Conservation (phyloP, 2,329 filamentous ascomycete genomes). For the Aspergillus aculeatus region DNA sequence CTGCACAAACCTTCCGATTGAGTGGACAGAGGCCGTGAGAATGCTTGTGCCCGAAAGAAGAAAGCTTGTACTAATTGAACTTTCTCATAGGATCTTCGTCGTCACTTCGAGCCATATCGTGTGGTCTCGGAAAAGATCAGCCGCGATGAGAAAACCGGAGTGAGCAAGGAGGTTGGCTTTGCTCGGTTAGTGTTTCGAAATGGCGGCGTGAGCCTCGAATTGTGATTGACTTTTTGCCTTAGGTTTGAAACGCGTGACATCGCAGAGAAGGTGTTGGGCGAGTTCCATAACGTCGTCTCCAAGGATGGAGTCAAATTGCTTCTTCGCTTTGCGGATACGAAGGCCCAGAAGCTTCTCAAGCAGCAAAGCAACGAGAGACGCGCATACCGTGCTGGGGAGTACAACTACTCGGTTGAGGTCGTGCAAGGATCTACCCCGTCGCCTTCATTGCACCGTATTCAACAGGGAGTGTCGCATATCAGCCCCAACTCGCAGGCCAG, state of each 20-base stretch:
- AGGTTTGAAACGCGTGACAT: constrained; percentile 88
- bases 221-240: constrained; percentile 13
- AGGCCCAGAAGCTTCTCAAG: constrained; percentile 95
- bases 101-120: constrained; percentile 52
- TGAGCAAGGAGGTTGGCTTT: constrained; percentile 95
- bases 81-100: constrained; percentile 67
- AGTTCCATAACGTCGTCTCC: constrained; percentile 79
- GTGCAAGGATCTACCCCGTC: constrained; percentile 47
- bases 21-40: constrained; percentile 82
- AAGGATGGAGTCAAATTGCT: constrained; percentile 82
- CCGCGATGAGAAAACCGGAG: constrained; percentile 77
- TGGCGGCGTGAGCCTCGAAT: constrained; percentile 3
- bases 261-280: constrained; percentile 83
- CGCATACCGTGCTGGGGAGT: constrained; percentile 94
- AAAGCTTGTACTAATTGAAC: constrained; percentile 13
- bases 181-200: constrained; percentile 64
- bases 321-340: constrained; percentile 95
- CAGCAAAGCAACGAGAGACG: constrained; percentile 92
- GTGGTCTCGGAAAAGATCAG: constrained; percentile 95
- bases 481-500: constrained; percentile 45
- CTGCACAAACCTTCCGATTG: constrained; percentile 92
- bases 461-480: constrained; percentile 40
- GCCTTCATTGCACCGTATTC: constrained; percentile 42
- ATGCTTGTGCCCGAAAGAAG: neutral
- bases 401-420: constrained; percentile 61